These are phyloP conservation scores for Globisporangium rhizosaccharum DNA, from an alignment of 352 stramenopile genomes.

Conservation along the genomic window DNA sequence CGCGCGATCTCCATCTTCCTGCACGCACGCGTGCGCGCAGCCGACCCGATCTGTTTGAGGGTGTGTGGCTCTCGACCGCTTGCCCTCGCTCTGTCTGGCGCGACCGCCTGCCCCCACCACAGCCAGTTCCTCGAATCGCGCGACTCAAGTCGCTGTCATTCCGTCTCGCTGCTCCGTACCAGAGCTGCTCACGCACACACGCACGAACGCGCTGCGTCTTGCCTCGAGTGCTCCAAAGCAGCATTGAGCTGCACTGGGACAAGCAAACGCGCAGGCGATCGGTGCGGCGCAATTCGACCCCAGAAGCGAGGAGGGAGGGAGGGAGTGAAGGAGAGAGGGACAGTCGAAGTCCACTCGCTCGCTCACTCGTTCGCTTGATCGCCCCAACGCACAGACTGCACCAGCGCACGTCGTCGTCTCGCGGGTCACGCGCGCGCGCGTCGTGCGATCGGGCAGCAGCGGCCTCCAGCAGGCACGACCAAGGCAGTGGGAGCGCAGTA, in stretches of 20 bases:
- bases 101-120: too few relatives aligned
- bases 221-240: too few relatives aligned
- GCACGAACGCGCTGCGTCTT: too few relatives aligned
- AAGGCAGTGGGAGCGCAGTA: slow-evolving; percentile 1
- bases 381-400: background rate
- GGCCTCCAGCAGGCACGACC: background rate
- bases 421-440: background rate
- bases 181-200: too few relatives aligned
- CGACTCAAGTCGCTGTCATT: slow-evolving; percentile 1
- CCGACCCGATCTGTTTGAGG: background rate
- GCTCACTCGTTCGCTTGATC: background rate
- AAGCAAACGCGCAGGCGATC: too few relatives aligned
- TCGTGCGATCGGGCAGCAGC: background rate
- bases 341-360: background rate
- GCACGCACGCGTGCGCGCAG: background rate
- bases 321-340: background rate
- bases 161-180: too few relatives aligned
- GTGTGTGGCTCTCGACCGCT: background rate
- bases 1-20: background rate
- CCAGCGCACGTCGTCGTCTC: background rate
- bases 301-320: background rate
- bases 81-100: background rate
- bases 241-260: too few relatives aligned
- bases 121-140: background rate
- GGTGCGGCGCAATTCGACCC: background rate